Evolutionary conservation across 495 filamentous ascomycete genomes (phyloP).

Genomic region (Annulohypoxylon stygium): DNA sequence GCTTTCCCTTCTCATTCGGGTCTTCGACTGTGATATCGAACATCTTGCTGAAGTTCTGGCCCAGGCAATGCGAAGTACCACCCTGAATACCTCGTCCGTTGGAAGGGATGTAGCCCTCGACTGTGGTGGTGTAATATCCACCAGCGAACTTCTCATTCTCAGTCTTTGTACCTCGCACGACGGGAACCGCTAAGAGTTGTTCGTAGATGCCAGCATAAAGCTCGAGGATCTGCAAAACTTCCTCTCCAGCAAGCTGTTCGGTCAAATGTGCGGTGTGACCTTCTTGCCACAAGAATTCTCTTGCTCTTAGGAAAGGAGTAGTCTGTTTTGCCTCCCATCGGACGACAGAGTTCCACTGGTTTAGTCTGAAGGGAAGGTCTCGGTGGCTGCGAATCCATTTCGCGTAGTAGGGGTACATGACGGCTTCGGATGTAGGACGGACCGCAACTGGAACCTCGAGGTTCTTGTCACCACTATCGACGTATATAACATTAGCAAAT

Average conservation of each 20-base stretch:
- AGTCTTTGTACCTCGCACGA: constrained; percentile 89
- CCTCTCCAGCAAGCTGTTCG: constrained; percentile 78
- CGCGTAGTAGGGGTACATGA: constrained; percentile 95
- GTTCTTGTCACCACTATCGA: constrained; percentile 78
- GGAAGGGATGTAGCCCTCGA: constrained; percentile 93
- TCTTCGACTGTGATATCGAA: constrained; percentile 97
- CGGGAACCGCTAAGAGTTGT: constrained; percentile 92
- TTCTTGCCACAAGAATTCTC: constrained; percentile 99
- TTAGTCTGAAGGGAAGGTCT: constrained; percentile 90
- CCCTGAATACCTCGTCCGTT: constrained; percentile 98
- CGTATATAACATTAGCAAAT: constrained; percentile 24
- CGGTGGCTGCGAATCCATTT: constrained; percentile 96
- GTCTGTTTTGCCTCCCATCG: constrained; percentile 99
- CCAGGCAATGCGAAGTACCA: constrained; percentile 91
- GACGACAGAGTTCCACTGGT: constrained; percentile 99
- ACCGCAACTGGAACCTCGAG: constrained; percentile 96
- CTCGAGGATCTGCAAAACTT: constrained; percentile 94
- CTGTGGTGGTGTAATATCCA: constrained; percentile 93
- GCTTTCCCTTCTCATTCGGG: constrained; percentile 82
- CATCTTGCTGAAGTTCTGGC: constrained; percentile 99
- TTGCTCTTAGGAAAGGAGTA: constrained; percentile 90
- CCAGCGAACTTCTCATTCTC: constrained; percentile 98
- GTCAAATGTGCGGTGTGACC: constrained; percentile 96
- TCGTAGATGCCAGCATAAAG: constrained; percentile 90
- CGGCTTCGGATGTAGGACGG: constrained; percentile 87